A percentile compares a stretch with the other conserved stretches of the same genome.
phyloP scores from a whole-genome alignment of 768 basidiomycete genomes.

The Pleurotus citrinopileatus region DNA sequence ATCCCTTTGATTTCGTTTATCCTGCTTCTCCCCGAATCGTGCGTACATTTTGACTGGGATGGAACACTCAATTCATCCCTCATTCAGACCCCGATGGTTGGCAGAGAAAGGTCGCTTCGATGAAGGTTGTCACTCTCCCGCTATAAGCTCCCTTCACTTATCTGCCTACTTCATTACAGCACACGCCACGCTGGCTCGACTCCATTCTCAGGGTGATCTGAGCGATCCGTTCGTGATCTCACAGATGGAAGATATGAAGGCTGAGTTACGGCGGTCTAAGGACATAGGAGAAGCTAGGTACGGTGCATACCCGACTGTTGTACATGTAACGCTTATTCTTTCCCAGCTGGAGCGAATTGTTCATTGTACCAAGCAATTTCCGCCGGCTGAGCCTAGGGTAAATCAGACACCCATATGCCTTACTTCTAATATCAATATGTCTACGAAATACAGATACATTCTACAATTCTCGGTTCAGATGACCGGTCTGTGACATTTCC shows the following conservation, averaged over 20 bases:
- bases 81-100: constrained; percentile 45
- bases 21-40: constrained; percentile 50
- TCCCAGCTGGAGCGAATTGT: constrained; percentile 36
- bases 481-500: constrained; percentile 38
- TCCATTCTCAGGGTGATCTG: constrained; percentile 49
- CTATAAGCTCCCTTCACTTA: background rate
- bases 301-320: background rate
- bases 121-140: constrained; percentile 29
- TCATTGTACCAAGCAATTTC: constrained; percentile 41
- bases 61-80: background rate
- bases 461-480: constrained; percentile 58
- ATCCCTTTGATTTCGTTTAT: constrained; percentile 50
- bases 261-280: constrained; percentile 29
- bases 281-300: constrained; percentile 40
- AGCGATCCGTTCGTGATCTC: constrained; percentile 45
- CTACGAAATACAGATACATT: constrained; percentile 29
- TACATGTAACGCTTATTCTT: background rate
- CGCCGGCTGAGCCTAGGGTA: constrained; percentile 42
- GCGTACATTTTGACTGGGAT: constrained; percentile 12
- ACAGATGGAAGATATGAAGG: constrained; percentile 43
- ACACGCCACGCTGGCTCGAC: constrained; percentile 40
- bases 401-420: constrained; percentile 15
- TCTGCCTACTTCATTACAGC: constrained; percentile 17
- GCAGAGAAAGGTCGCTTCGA: constrained; percentile 48
- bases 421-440: constrained; percentile 14